Evolutionary conservation across 2,329 filamentous ascomycete genomes (phyloP), one percentile per base, ranked within the genome.

Genomic region (Fusarium buharicum): DNA sequence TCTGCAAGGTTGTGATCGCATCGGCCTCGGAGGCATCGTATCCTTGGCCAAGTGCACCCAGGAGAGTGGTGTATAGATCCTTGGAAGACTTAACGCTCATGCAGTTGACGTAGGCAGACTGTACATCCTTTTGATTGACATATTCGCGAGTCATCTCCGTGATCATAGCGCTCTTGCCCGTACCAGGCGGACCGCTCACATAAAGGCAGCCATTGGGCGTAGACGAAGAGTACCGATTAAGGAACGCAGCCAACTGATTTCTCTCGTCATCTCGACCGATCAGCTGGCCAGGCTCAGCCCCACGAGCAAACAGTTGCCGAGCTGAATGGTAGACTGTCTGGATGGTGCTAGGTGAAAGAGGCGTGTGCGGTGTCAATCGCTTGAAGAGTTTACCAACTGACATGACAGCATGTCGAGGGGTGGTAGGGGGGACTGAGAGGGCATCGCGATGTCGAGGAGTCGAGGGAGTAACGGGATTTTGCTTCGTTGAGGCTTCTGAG

Each of bases 111-210:
- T 93, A 94, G 3, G 88, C 88, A 49, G 89, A 87, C 69, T 86
- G 87, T 49, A 95, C 80, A 4, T 79, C 75, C 14, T 82, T 78
- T 30, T 79, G 78, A 4, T 78, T 73, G 11, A 79, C 78, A 44
- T 89, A 77, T 38, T 86, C 81, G 43, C 86, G 79, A 43, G 90
- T 90, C 46, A 96, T 86, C 73, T 96, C 89, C 62, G 88, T 88
- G 60, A 98, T 87, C 81, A 98, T 90, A 27, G 95, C 95, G 75
- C 93, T 98, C 79, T 99, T 99, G 50, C 95, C 95, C 0, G 95
- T 99, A 11, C 95, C 95, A 3, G 95, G 95, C 4, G 95, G 95
- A 0, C 95, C 95, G 68, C 93, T 97, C 66, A 99, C 90, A 73
- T 99, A 99, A 47, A 97, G 84, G 72, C 94, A 98, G 49, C 93